Evolutionary conservation across 106 monocot species (phyloP).

Genomic region (Agapanthus africanus): DNA sequence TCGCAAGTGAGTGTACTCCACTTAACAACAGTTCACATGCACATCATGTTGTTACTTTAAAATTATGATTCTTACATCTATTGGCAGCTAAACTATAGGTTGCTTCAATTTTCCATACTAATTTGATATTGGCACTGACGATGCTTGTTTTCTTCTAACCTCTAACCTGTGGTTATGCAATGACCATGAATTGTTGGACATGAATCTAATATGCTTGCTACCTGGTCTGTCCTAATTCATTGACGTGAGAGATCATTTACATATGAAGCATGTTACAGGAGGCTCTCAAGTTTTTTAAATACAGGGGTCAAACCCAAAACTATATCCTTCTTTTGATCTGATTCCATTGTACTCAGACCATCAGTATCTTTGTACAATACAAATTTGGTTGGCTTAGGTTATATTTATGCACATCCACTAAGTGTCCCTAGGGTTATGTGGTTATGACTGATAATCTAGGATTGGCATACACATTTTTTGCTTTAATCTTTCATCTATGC

Average conservation of each 20-base stretch:
- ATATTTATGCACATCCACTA: not conserved
- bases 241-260: not conserved
- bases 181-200: not conserved
- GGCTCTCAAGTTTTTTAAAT: not conserved
- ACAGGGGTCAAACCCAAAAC: not conserved
- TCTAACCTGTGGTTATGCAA: not conserved
- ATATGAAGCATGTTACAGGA: not conserved
- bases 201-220: not conserved
- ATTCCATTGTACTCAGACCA: not conserved
- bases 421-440: not conserved
- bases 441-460: not conserved
- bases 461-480: not conserved
- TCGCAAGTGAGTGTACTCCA: slow-evolving; percentile 55
- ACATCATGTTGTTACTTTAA: not conserved
- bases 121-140: slow-evolving; percentile 9
- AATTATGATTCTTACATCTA: not conserved
- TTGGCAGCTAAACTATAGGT: not conserved
- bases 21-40: not conserved
- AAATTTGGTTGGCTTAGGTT: not conserved
- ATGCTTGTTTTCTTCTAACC: slow-evolving; percentile 16
- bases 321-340: not conserved
- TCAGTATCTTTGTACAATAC: not conserved
- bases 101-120: not conserved
- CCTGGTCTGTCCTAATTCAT: not conserved
- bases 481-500: not conserved